Evolutionary conservation across 768 basidiomycete genomes (phyloP), one percentile per base, ranked within the genome.

Genomic region (Hypholoma sublateritium): DNA sequence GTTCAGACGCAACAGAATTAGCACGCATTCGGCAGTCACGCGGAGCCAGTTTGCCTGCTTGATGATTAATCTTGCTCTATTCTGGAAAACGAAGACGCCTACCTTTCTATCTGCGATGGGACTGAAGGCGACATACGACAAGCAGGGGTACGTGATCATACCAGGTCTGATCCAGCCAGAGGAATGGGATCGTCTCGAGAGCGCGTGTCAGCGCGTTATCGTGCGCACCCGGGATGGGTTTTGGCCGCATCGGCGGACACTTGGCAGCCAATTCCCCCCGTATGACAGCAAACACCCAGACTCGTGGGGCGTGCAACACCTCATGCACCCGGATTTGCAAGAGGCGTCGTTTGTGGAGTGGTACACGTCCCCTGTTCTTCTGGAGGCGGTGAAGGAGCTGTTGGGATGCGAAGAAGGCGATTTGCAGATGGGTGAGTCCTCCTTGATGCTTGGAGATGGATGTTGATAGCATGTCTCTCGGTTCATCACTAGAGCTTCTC

Each of bases 181-280:
- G 3, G 69, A 77, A 28, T 69, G 78, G 50, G 50, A 63, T 1
- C 65, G 66, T 1, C 77, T 91, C 16, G 66, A 73, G 52, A 68
- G 65, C 0, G 87, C 89, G 4, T 82, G 81, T 57, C 78, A 79
- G 13, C 70, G 78, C 19, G 80, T 75, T 3, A 75, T 85, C 21
- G 63, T 70, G 17, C 77, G 75, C 25, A 87, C 88, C 0, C 83
- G 89, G 4, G 50, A 73, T 0, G 88, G 88, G 1, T 58, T 67
- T 2, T 92, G 89, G 90, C 73, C 81, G 0, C 77, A 86, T 61
- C 76, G 88, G 3, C 80, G 90, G 35, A 85, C 83, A 0, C 87
- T 92, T 16, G 90, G 91, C 1, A 87, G 85, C 58, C 88, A 90
- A 67, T 92, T 91, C 59, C 89, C 90, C 3, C 90, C 89, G 0